Percentiles rank a stretch among this genome's conserved stretches.
Evolutionary conservation across 2,329 filamentous ascomycete genomes (phyloP).

Genomic region (Teratosphaeria destructans): DNA sequence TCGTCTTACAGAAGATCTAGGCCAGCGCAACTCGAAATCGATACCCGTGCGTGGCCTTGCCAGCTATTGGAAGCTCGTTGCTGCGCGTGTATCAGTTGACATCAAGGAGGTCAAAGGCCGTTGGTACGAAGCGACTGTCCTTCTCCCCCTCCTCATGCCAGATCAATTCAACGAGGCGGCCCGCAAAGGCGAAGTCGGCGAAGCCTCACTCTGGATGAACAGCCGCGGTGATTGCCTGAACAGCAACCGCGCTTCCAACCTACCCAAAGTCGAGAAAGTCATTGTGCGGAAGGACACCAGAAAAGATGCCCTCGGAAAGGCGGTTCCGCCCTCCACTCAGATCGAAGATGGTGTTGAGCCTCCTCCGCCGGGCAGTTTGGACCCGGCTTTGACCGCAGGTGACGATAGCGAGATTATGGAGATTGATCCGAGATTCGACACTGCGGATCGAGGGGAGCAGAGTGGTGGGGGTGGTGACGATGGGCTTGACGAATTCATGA

Average conservation of each 20-base stretch:
- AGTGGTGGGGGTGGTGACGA: slow-evolving; percentile 4
- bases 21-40: slow-evolving; percentile 36
- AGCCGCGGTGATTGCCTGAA: slow-evolving; percentile 25
- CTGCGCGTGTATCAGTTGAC: slow-evolving; percentile 23
- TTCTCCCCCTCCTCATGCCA: slow-evolving; percentile 35
- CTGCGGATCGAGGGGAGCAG: slow-evolving; percentile 10
- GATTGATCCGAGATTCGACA: slow-evolving; percentile 24
- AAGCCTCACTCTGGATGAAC: slow-evolving; percentile 28
- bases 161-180: slow-evolving; percentile 15
- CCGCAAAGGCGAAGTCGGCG: slow-evolving; percentile 22
- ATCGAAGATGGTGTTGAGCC: slow-evolving; percentile 31
- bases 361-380: slow-evolving; percentile 14
- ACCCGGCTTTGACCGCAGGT: slow-evolving; percentile 7
- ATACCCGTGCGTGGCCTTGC: slow-evolving; percentile 25
- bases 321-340: slow-evolving; percentile 28
- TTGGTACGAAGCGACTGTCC: slow-evolving; percentile 48
- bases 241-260: slow-evolving; percentile 18
- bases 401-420: slow-evolving; percentile 8
- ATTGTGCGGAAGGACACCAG: slow-evolving; percentile 26
- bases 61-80: slow-evolving; percentile 36
- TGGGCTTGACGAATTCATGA: slow-evolving; percentile 33
- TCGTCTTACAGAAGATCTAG: slow-evolving; percentile 43
- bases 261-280: slow-evolving; percentile 16
- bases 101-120: slow-evolving; percentile 46
- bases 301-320: slow-evolving; percentile 32